Evolutionary conservation across 257 asterid species (phyloP).

Genomic region (Nicotiana undulata): DNA sequence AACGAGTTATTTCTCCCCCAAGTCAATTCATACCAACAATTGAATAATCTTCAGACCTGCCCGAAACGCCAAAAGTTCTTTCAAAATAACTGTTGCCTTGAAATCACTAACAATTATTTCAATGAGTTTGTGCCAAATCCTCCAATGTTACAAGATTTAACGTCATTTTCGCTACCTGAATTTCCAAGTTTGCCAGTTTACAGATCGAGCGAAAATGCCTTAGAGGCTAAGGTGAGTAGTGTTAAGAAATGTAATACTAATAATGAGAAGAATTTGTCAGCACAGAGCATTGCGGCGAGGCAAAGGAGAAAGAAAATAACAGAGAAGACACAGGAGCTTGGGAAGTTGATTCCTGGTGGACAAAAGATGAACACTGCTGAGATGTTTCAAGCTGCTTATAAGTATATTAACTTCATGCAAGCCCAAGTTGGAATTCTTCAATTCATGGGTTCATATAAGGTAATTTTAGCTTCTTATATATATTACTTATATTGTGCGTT

Average conservation of each 20-base stretch:
- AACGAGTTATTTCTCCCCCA: slow-evolving; percentile 1
- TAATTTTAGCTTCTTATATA: neutral
- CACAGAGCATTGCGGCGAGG: slow-evolving; percentile 77
- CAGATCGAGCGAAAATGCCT: slow-evolving; percentile 7
- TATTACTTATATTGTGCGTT: no score
- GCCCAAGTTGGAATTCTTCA: slow-evolving; percentile 62
- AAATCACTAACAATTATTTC: neutral
- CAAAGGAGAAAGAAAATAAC: slow-evolving; percentile 73
- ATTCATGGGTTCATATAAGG: slow-evolving; percentile 32
- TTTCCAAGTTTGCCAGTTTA: neutral
- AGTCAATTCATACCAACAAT: neutral
- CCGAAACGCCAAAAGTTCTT: slow-evolving; percentile 17
- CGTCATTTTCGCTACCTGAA: neutral
- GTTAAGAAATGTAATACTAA: slow-evolving; percentile 13
- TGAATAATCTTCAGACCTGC: neutral
- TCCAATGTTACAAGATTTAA: slow-evolving; percentile 14
- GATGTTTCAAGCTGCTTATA: slow-evolving; percentile 71
- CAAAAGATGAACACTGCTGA: slow-evolving; percentile 88
- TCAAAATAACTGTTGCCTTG: neutral
- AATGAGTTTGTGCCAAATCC: slow-evolving; percentile 26
- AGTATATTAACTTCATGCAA: slow-evolving; percentile 61
- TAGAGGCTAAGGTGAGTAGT: neutral
- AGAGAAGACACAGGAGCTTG: slow-evolving; percentile 73
- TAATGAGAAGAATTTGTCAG: slow-evolving; percentile 38
- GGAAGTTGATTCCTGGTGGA: slow-evolving; percentile 82